Evolutionary conservation across 306 rosid species (phyloP), one percentile per base, ranked within the genome.

Genomic region (Rosa rugosa): DNA sequence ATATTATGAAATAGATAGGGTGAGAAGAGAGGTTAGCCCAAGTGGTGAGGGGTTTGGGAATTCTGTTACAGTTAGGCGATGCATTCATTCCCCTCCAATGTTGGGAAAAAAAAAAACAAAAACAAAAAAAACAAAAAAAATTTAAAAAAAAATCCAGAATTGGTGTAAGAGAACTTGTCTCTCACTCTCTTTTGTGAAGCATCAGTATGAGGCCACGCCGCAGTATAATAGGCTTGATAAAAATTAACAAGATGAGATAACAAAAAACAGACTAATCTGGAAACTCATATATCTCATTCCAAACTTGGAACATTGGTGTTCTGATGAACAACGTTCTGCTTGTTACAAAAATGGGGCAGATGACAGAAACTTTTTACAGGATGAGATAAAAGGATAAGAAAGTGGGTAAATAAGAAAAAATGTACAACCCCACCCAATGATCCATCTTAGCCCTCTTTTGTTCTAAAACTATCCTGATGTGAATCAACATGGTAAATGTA

Each of bases 361-460:
- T 45, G 38, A 13, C 36, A 34, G 56, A 54, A 54, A 20, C 56
- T 69, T 12, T 69, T 69, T 69, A 69, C 56, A 69, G 54, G 45
- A 69, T 45, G 50, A 25, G 50, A 25, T 22, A 69, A 11, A 23
- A 41, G 34, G 56, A 16, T 50, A 20, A 1, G 1, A 20, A 1
- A 54, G 60, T 42, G 51, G 14, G 8, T 13, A 63, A 63, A 63
- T 62, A 42, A 20, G 16, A 72, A 20, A 72, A 34, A 27, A n/a
- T 73, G 50, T 51, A 72, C 36, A 73, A 51, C 65, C 36, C 65
- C 31, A 9, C 34, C 27, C 41, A 70, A 50, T 31, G 76, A 54
- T 25, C 46, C 57, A 67, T 45, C 42, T 42, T 44, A 51, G 44
- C 49, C 17, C 27, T 62, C 40, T 11, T 72, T 31, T 47, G 23